These are phyloP conservation scores for Talaromyces sp. DNA, from an alignment of 2,329 filamentous ascomycete genomes.

Conservation along the genomic window DNA sequence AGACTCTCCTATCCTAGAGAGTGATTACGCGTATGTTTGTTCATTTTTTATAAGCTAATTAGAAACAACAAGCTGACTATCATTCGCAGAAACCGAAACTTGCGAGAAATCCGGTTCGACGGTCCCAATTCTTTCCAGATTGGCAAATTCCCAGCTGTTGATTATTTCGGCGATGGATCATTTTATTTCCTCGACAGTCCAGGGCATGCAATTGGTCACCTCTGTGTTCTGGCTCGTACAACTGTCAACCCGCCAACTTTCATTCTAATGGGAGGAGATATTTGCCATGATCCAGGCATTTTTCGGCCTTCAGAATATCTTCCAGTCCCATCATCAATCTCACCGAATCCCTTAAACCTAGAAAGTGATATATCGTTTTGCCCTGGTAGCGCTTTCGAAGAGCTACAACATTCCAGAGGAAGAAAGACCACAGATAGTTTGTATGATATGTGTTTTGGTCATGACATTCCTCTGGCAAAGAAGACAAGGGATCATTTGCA, in stretches of 20 bases:
- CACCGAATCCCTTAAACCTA: slow-evolving; percentile 4
- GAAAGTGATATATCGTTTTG: slow-evolving; percentile 1
- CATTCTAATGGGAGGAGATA: slow-evolving; percentile 31
- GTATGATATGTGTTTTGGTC: slow-evolving; percentile 26
- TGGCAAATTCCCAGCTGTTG: slow-evolving; percentile 28
- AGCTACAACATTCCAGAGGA: slow-evolving; percentile 5
- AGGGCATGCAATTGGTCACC: slow-evolving; percentile 29
- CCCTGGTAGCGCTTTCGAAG: slow-evolving; percentile 7
- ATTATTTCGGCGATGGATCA: slow-evolving; percentile 33
- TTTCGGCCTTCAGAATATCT: slow-evolving; percentile 31
- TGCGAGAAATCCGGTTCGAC: slow-evolving; percentile 1
- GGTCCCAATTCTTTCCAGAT: slow-evolving; percentile 21
- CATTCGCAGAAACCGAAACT: not conserved
- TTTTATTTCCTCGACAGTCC: slow-evolving; percentile 33
- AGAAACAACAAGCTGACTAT: not conserved
- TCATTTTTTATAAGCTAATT: not conserved
- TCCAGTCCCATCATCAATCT: slow-evolving; percentile 27
- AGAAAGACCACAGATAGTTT: slow-evolving; percentile 19
- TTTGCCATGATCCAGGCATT: slow-evolving; percentile 28
- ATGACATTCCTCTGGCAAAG: slow-evolving; percentile 29
- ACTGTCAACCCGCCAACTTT: slow-evolving; percentile 26
- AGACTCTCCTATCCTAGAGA: slow-evolving; percentile 36
- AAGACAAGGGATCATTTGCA: slow-evolving; percentile 25
- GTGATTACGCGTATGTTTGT: slow-evolving; percentile 26
- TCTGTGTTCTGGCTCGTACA: slow-evolving; percentile 30